A percentile compares a stretch with the other conserved stretches of the same genome.
Evolutionary conservation across 148 eudicot species (phyloP).

Genomic region (Vaccinium myrtillus): DNA sequence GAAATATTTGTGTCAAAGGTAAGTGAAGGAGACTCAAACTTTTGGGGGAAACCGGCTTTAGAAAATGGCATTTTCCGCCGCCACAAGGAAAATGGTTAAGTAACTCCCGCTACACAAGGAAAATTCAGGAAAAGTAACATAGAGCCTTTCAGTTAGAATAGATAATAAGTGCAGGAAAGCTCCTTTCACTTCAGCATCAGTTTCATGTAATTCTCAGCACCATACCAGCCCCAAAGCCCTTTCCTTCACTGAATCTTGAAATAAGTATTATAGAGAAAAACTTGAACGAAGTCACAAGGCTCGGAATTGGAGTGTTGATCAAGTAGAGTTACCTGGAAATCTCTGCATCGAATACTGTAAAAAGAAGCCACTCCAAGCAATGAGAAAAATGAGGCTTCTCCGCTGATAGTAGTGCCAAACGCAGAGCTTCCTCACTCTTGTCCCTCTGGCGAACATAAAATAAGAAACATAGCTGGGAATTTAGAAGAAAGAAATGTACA

Average conservation of each 20-base stretch:
- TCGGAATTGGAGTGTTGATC: neutral
- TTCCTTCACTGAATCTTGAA: neutral
- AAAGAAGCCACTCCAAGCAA: conserved; percentile 98
- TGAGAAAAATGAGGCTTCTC: conserved; percentile 97
- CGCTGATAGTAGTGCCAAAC: conserved; percentile 81
- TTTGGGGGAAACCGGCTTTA: neutral
- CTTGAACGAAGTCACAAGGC: neutral
- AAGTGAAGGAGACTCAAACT: neutral
- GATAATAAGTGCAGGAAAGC: neutral
- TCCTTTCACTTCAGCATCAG: neutral
- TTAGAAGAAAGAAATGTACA: neutral
- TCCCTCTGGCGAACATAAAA: conserved; percentile 57
- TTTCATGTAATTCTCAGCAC: neutral
- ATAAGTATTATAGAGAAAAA: neutral
- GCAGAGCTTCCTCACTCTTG: conserved; percentile 90
- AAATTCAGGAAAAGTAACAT: neutral
- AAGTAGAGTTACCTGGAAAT: conserved; percentile 68
- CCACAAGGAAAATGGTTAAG: too few species aligned
- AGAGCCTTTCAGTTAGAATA: neutral
- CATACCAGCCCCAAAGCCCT: neutral
- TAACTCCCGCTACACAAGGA: neutral
- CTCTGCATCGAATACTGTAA: conserved; percentile 96
- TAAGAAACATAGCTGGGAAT: neutral
- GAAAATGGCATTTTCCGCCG: neutral
- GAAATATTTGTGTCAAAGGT: neutral